These are phyloP conservation scores for Gossypium lobatum DNA, from an alignment of 441 rosid genomes.

Conservation along the genomic window DNA sequence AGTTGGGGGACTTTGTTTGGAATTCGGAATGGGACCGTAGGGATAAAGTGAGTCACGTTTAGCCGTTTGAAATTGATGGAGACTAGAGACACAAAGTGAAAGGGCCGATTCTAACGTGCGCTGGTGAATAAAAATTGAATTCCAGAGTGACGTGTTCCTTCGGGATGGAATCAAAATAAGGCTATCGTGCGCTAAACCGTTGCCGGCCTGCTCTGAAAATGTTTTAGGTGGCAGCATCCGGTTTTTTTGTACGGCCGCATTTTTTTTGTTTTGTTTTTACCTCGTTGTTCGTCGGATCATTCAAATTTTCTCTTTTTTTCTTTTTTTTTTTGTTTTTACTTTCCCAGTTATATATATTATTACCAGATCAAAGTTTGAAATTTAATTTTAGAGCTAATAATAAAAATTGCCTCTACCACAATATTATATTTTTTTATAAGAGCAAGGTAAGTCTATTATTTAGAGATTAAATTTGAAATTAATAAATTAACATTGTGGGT, in stretches of 20 bases:
- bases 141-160: neutral
- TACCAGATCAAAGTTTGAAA: neutral
- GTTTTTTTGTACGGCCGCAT: neutral
- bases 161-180: neutral
- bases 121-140: constrained; percentile 1
- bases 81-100: neutral
- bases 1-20: constrained; percentile 6
- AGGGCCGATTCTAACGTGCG: constrained; percentile 33
- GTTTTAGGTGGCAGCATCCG: neutral
- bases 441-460: no score
- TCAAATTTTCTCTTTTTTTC: neutral
- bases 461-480: no score
- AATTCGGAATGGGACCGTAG: constrained; percentile 24
- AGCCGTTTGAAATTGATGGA: constrained; percentile 25
- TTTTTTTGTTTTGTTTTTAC: neutral
- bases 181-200: constrained; percentile 18
- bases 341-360: neutral
- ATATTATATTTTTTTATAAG: no score
- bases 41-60: constrained; percentile 25
- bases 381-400: neutral
- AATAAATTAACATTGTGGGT: no score
- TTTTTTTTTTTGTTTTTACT: neutral
- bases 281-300: neutral
- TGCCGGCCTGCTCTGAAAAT: constrained; percentile 23
- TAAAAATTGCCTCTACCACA: no score